Evolutionary conservation across 352 stramenopile genomes (phyloP).

Genomic region (Thalassiosira oceanica): DNA sequence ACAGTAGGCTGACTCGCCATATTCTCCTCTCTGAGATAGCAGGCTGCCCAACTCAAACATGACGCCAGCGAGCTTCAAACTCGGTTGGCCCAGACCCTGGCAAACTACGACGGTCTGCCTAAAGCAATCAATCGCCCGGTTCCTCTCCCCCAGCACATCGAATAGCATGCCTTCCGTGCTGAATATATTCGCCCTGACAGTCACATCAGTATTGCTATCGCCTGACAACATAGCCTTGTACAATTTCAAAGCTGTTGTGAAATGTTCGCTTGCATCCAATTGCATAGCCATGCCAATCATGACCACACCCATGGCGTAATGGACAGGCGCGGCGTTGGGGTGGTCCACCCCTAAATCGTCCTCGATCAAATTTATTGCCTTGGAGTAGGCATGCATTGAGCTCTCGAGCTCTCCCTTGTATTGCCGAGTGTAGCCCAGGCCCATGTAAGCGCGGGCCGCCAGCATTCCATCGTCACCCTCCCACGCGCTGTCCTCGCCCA

Average conservation of each 20-base stretch:
- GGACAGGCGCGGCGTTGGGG: conserved; percentile 19
- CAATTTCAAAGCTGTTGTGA: conserved; percentile 44
- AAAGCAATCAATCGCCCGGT: conserved; percentile 38
- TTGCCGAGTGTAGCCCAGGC: conserved; percentile 45
- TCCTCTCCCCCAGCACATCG: conserved; percentile 26
- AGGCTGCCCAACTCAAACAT: conserved; percentile 55
- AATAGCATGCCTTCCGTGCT: conserved; percentile 60
- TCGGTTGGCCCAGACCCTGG: conserved; percentile 9
- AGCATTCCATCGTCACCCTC: conserved; percentile 41
- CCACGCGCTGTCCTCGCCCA: background rate
- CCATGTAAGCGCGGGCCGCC: conserved; percentile 48
- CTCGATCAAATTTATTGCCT: conserved; percentile 37
- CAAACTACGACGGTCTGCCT: conserved; percentile 20
- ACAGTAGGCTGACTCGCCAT: conserved; percentile 31
- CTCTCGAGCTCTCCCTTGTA: conserved; percentile 43
- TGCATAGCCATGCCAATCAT: conserved; percentile 70
- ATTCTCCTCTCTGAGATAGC: conserved; percentile 20
- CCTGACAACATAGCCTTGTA: conserved; percentile 15
- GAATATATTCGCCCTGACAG: conserved; percentile 30
- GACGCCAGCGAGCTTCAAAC: conserved; percentile 32
- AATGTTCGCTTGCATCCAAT: conserved; percentile 46
- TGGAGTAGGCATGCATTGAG: conserved; percentile 46
- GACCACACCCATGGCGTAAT: conserved; percentile 60
- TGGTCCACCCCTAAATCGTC: conserved; percentile 18
- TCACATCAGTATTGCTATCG: background rate